Conservation (phyloP, 176 grass and related monocot genomes). For the Dendrocalamus sinicus region DNA sequence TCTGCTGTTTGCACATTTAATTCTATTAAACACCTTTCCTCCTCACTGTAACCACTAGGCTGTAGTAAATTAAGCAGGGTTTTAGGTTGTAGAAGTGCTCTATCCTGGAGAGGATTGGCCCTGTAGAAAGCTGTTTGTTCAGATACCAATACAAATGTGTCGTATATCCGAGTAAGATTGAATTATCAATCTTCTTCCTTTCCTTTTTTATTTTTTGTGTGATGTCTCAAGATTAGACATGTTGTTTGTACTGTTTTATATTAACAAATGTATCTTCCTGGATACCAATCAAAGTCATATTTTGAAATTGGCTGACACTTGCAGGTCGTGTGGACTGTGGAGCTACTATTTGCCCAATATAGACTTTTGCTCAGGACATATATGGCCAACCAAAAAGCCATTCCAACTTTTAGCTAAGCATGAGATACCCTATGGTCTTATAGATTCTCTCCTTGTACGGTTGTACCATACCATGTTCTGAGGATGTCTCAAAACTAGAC, state of each 20-base stretch:
- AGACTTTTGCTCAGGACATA: not conserved
- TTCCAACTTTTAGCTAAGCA: not conserved
- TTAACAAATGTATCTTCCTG: not conserved
- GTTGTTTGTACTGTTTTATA: not conserved
- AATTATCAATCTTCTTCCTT: not conserved
- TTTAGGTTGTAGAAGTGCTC: conserved; percentile 4
- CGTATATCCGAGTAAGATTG: not conserved
- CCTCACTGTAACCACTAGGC: not conserved
- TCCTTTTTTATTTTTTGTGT: not conserved
- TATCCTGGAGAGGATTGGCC: not conserved
- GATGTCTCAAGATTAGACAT: not conserved
- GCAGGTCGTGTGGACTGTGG: not conserved
- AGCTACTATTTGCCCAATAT: not conserved
- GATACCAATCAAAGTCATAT: not conserved
- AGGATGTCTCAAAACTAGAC: not conserved
- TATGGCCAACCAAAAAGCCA: not conserved
- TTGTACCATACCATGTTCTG: not conserved
- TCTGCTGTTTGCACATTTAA: not conserved
- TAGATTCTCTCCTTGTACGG: not conserved
- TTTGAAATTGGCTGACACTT: not conserved
- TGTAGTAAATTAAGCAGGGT: not conserved
- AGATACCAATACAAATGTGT: not conserved
- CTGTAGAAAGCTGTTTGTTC: not conserved
- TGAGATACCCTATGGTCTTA: not conserved
- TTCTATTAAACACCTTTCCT: not conserved